These are phyloP conservation scores for Phaeosphaeriaceae sp. DNA, from an alignment of 2,329 filamentous ascomycete species.

Conservation along the genomic window DNA sequence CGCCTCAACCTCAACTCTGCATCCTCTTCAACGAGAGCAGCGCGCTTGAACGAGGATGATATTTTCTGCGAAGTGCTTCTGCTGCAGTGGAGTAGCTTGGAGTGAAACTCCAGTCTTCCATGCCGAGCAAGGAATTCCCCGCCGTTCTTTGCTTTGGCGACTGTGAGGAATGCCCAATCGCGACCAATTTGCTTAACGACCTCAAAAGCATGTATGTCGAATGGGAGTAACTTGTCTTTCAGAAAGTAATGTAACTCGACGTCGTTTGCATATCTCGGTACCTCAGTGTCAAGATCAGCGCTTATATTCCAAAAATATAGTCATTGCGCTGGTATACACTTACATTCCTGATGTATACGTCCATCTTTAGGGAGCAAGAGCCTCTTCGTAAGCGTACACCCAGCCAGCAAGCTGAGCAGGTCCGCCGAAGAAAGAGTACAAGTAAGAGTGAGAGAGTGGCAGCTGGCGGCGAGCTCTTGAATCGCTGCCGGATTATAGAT, in stretches of 20 bases:
- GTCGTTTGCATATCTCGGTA: slow-evolving; percentile 53
- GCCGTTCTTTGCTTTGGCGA: slow-evolving; percentile 52
- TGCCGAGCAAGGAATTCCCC: slow-evolving; percentile 53
- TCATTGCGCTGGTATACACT: slow-evolving; percentile 8
- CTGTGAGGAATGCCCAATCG: slow-evolving; percentile 55
- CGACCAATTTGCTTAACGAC: slow-evolving; percentile 55
- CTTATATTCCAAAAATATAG: too few relatives aligned
- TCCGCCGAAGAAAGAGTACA: neutral
- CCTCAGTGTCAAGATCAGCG: slow-evolving; percentile 4
- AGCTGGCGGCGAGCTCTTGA: neutral
- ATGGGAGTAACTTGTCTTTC: slow-evolving; percentile 43
- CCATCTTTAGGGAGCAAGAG: slow-evolving; percentile 27
- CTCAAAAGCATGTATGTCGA: slow-evolving; percentile 53
- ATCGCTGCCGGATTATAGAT: neutral
- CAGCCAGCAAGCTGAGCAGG: too few relatives aligned
- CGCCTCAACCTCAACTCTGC: slow-evolving; percentile 3
- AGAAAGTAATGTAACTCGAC: slow-evolving; percentile 54
- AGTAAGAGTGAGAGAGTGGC: neutral
- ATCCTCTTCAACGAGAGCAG: too few relatives aligned
- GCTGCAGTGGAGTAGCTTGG: too few relatives aligned
- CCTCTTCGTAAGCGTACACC: too few relatives aligned
- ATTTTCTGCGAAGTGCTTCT: too few relatives aligned
- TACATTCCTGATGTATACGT: slow-evolving; percentile 34
- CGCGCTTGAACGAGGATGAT: too few relatives aligned
- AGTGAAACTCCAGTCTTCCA: slow-evolving; percentile 26